A percentile compares a stretch with the other conserved stretches of the same genome.
Evolutionary conservation across 768 basidiomycete genomes (phyloP).

Genomic region (Fomitopsis serialis): DNA sequence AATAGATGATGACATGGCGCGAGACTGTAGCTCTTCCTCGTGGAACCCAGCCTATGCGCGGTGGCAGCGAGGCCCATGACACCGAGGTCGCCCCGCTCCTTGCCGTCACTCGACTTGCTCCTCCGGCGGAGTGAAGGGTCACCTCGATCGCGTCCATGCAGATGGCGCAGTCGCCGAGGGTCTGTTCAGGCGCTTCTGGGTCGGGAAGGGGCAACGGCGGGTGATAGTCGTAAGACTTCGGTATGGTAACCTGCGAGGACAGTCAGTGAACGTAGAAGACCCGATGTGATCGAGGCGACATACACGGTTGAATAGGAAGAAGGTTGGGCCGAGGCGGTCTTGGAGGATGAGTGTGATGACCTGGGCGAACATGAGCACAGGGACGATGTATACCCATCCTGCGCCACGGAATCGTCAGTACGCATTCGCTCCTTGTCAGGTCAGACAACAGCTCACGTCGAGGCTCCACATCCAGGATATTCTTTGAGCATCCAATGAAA

Average conservation of each 20-base stretch:
- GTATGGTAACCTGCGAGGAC: constrained; percentile 45
- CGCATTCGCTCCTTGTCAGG: background rate
- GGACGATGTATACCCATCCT: constrained; percentile 67
- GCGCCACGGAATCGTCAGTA: background rate
- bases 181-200: constrained; percentile 68
- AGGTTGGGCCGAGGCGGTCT: constrained; percentile 70
- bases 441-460: constrained; percentile 43
- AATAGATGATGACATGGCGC: constrained; percentile 90
- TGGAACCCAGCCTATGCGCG: constrained; percentile 30
- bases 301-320: constrained; percentile 76
- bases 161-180: constrained; percentile 84
- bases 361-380: constrained; percentile 57
- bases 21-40: constrained; percentile 68
- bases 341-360: constrained; percentile 62
- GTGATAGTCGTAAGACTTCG: constrained; percentile 79
- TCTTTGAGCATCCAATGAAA: constrained; percentile 77
- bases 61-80: constrained; percentile 18
- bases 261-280: background rate
- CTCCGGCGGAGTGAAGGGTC: constrained; percentile 7
- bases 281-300: constrained; percentile 18
- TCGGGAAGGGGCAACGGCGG: constrained; percentile 69
- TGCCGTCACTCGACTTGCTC: constrained; percentile 32
- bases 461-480: constrained; percentile 78
- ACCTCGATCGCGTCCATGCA: constrained; percentile 81
- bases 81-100: constrained; percentile 45